Percentiles rank a stretch among this genome's conserved stretches.
Evolutionary conservation across 306 rosid genomes (phyloP).

Genomic region (Gastrolobium villosum): DNA sequence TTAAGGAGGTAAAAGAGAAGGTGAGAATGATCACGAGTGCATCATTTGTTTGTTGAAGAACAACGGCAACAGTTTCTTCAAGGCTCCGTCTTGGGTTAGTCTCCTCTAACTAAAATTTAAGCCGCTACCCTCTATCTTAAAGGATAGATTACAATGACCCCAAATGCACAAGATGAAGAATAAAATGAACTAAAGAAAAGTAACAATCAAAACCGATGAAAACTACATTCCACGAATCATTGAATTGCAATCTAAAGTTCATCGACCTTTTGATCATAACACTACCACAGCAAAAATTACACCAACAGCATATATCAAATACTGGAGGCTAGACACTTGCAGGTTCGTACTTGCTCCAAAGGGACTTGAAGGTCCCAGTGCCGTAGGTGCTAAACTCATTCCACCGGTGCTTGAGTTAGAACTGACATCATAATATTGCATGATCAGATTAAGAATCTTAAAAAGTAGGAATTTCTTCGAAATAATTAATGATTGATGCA

Average conservation of each 20-base stretch:
- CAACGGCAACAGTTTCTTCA: conserved; percentile 7
- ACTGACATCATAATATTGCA: conserved; percentile 63
- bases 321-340: conserved; percentile 57
- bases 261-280: conserved; percentile 54
- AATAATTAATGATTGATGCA: conserved; percentile 26
- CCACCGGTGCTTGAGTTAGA: conserved; percentile 62
- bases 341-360: conserved; percentile 64
- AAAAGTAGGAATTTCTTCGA: neutral
- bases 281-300: conserved; percentile 54
- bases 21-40: neutral
- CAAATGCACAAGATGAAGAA: conserved; percentile 51
- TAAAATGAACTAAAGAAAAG: conserved; percentile 16
- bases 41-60: conserved; percentile 9
- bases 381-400: conserved; percentile 59
- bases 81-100: conserved; percentile 1
- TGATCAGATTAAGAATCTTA: conserved; percentile 32
- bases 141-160: conserved; percentile 42
- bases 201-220: conserved; percentile 44
- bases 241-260: conserved; percentile 39
- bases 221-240: conserved; percentile 52
- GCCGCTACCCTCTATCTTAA: conserved; percentile 35
- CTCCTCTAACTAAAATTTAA: conserved; percentile 25
- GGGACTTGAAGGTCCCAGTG: conserved; percentile 65
- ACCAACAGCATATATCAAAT: conserved; percentile 57
- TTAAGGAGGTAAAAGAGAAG: neutral